Base-by-base conservation (phyloP, 306 rosid species). In the Amphicarpaea edgeworthii region DNA sequence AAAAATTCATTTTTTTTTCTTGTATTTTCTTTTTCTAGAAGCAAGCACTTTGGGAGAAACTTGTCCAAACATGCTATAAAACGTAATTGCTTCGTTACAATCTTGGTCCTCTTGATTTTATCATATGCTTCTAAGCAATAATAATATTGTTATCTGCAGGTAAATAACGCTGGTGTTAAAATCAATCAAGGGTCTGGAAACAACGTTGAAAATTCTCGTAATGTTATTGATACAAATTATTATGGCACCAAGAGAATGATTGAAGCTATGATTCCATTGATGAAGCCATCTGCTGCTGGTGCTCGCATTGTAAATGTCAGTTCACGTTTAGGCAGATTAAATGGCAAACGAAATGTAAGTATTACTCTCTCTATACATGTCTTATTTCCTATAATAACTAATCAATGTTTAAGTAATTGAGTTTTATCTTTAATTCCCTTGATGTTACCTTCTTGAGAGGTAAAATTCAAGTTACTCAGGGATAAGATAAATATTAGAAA, bases 91-190 rank as follows among this genome's bases (percentile, higher is more conserved):
- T 78, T 73, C 6, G 2, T 7, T 42, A 30, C 50, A 49, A 14
- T 38, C 60, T 59, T 5, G 14, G 1, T 28, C 14, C 16, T 7
- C 43, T n/a, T n/a, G 41, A 19, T 21, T 9, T 54, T 5, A 14
- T 37, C 10, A 26, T 15, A 17, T 59, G 41, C 24, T 76, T 70
- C 15, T 77, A 58, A 70, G 49, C 43, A 53, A 72, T 54, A 53
- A 72, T 54, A 21, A 41, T 76, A 66, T 66, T 2, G 7, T 54
- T 46, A 49, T 45, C 7, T 87, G 78, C 89, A 94, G 98, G 79
- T 94, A 55, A 94, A 94, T 26, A 94, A 94, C 40, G 98, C 98
- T 4, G 98, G 90, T 63, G 89, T 94, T 19, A 92, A 90, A 75
- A 87, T 88, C 85, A 92, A 94, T 81, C 62, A 69, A 34, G 98